These are phyloP conservation scores for Bjerkandera adusta DNA, from an alignment of 1,284 basidiomycete genomes.

Conservation along the genomic window DNA sequence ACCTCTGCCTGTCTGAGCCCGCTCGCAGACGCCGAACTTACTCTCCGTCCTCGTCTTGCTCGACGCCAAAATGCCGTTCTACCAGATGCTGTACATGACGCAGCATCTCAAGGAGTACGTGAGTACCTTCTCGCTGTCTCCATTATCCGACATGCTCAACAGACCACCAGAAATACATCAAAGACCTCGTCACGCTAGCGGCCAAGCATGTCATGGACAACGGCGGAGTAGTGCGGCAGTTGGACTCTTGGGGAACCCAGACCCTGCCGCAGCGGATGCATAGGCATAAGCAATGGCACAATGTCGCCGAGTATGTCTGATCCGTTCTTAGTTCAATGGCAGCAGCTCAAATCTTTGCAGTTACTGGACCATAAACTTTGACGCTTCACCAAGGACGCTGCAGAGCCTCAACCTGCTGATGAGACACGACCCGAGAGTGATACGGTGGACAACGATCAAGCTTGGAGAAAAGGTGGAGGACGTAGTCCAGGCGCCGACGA, in stretches of 20 bases:
- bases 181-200: slow-evolving; percentile 72
- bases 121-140: slow-evolving; percentile 28
- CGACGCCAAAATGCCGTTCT: slow-evolving; percentile 64
- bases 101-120: slow-evolving; percentile 75
- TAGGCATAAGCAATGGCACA: slow-evolving; percentile 61
- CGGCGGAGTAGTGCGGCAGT: slow-evolving; percentile 79
- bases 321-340: too few relatives aligned
- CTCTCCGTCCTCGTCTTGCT: slow-evolving; percentile 1
- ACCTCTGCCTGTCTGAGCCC: too few relatives aligned
- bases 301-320: slow-evolving; percentile 80
- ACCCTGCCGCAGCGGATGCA: slow-evolving; percentile 78
- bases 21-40: too few relatives aligned
- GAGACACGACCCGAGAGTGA: slow-evolving; percentile 76
- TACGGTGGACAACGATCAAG: slow-evolving; percentile 82
- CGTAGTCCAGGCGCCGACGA: slow-evolving; percentile 38
- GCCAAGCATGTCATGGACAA: slow-evolving; percentile 73
- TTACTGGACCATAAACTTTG: slow-evolving; percentile 90
- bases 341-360: too few relatives aligned
- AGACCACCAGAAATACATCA: slow-evolving; percentile 62
- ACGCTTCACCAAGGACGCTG: slow-evolving; percentile 75
- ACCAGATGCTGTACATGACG: slow-evolving; percentile 78
- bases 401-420: slow-evolving; percentile 63
- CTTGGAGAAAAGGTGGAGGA: slow-evolving; percentile 75
- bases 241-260: slow-evolving; percentile 75
- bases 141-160: not conserved